Evolutionary conservation across 345 rosid genomes (phyloP), one percentile per base, ranked within the genome.

Genomic region (Gossypium rotundifolium): DNA sequence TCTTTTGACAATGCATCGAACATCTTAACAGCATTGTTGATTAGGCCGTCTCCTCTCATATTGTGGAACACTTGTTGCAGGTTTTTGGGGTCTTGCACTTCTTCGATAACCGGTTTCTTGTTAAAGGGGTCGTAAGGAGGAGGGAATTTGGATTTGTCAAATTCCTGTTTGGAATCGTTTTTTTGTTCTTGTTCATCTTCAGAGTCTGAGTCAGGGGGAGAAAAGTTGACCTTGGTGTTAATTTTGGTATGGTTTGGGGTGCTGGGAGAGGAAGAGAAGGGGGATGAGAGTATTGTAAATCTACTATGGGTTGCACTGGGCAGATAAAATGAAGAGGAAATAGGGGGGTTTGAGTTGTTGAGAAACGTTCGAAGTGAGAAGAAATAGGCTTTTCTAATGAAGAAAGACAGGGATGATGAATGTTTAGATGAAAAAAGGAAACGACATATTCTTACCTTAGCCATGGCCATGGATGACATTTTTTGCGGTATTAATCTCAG

Each of bases 1-100:
- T 90, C 90, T 77, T 85, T 88, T 13, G 97, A 90, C 87, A 92
- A 83, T 2, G 79, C 89, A 78, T 92, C 97, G 86, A 92, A 90
- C 96, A 90, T 90, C 87, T 89, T 90, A 76, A 85, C 85, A 45
- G 96, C 97, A 66, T 84, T 75, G 67, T 84, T 77, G 2, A 75
- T 62, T 0, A 92, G 85, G 3, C 92, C 91, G 16, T 86, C 89
- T 0, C 88, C 70, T 40, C 85, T 73, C 93, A 92, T 87, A 51
- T 85, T 79, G 61, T 90, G 93, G 77, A 90, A 90, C 71, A 92
- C 83, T 49, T 65, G 74, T 71, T 89, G 97, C 12, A 90, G 80
- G 83, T 92, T 81, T 73, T 81, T 78, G 25, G 96, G 90, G 77
- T 92, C 93, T 13, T 85, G 83, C 6, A 87, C 86, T 9, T 87